Percentiles rank a stretch among this genome's conserved stretches.
Evolutionary conservation across 495 filamentous ascomycete species (phyloP).

Genomic region (Tuber melanosporum): DNA sequence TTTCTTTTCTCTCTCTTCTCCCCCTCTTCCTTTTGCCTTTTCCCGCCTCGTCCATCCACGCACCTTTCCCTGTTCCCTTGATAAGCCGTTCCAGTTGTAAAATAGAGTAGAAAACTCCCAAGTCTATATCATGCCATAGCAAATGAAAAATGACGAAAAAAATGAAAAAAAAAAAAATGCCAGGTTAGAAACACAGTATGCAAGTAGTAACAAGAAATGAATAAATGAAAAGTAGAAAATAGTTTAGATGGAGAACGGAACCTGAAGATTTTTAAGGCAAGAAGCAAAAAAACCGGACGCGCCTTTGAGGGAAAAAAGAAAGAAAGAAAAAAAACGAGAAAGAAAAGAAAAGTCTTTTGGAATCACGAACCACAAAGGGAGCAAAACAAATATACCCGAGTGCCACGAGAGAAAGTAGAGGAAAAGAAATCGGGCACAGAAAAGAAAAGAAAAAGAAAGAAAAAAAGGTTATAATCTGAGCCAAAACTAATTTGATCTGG

Average conservation of each 20-base stretch:
- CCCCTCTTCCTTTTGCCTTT: not conserved
- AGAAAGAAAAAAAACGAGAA: slow-evolving; percentile 22
- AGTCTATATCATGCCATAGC: slow-evolving; percentile 7
- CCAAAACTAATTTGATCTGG: slow-evolving; percentile 34
- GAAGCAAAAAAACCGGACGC: slow-evolving; percentile 28
- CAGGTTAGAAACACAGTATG: slow-evolving; percentile 1
- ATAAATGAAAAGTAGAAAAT: not conserved
- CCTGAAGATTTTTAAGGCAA: slow-evolving; percentile 26
- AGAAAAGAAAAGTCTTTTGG: slow-evolving; percentile 18
- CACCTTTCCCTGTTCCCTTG: not conserved
- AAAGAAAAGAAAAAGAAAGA: not conserved
- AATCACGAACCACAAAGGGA: slow-evolving; percentile 32
- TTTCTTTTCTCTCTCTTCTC: not conserved
- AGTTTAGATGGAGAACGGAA: not conserved
- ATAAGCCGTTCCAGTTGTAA: slow-evolving; percentile 2
- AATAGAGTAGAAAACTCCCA: not conserved
- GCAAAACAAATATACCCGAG: slow-evolving; percentile 18
- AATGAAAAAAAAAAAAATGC: slow-evolving; percentile 1
- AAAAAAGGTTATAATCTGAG: slow-evolving; percentile 26
- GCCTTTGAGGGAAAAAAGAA: slow-evolving; percentile 24
- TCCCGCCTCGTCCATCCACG: not conserved
- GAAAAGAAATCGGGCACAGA: not conserved
- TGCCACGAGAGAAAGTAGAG: slow-evolving; percentile 17
- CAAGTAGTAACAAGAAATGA: slow-evolving; percentile 15
- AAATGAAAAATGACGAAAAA: slow-evolving; percentile 5